phyloP scores from a whole-genome alignment of 176 grass and related monocot genomes.

The Saccharum officinarum region DNA sequence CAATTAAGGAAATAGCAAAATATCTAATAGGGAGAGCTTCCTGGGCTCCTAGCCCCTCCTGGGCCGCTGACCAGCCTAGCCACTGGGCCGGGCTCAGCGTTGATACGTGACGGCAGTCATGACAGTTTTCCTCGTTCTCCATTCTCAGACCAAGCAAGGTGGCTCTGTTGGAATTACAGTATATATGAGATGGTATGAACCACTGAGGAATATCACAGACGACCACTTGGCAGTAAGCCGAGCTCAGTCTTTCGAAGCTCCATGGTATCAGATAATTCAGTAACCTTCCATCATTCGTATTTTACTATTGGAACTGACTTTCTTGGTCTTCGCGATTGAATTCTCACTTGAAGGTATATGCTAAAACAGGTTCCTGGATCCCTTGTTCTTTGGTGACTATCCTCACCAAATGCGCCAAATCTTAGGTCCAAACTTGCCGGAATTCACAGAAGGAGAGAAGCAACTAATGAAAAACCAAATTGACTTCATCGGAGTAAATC shows the following conservation, averaged over 20 bases:
- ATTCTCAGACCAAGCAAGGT: conserved; percentile 47
- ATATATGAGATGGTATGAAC: conserved; percentile 52
- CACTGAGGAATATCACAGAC: conserved; percentile 46
- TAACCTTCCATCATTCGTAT: background rate
- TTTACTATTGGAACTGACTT: background rate
- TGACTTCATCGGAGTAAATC: conserved; percentile 69
- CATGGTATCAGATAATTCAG: conserved; percentile 38
- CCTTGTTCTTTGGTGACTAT: conserved; percentile 59
- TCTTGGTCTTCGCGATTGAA: background rate
- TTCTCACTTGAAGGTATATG: conserved; percentile 1
- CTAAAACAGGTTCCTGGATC: conserved; percentile 61
- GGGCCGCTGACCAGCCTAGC: too few relatives aligned
- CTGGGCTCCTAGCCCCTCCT: too few relatives aligned
- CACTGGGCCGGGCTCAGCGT: too few relatives aligned
- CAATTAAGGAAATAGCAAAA: too few relatives aligned
- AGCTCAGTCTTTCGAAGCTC: conserved; percentile 48
- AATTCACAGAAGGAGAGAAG: conserved; percentile 52
- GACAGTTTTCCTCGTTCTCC: background rate
- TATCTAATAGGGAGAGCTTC: too few relatives aligned
- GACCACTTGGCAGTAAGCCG: conserved; percentile 56
- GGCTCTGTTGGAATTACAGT: conserved; percentile 58
- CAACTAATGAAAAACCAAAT: conserved; percentile 49
- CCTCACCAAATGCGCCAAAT: conserved; percentile 56
- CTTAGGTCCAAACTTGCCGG: conserved; percentile 48
- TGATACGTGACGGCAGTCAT: too few relatives aligned